Conservation (phyloP, 441 rosid species). For the Populus hybrid region DNA sequence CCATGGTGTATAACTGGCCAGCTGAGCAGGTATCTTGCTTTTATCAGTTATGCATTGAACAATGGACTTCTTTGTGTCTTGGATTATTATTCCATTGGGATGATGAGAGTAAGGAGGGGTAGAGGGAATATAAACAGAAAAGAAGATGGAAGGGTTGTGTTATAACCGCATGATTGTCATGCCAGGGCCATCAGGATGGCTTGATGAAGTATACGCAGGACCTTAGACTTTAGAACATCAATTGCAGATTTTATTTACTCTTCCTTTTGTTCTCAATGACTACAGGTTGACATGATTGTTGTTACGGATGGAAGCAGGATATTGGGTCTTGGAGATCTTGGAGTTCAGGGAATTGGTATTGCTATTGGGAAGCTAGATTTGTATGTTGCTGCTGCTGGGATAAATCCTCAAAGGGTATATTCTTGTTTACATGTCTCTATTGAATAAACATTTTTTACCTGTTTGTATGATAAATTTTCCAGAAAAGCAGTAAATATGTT, state of each 20-base stretch:
- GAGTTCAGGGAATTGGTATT: conserved; percentile 98
- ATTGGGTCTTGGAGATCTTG: conserved; percentile 98
- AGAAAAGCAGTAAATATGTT: background rate
- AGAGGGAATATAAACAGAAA: background rate
- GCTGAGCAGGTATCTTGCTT: conserved; percentile 75
- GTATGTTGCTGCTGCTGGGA: conserved; percentile 99
- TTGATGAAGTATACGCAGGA: background rate
- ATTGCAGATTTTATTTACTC: background rate
- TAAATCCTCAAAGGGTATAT: conserved; percentile 95
- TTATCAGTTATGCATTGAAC: conserved; percentile 7
- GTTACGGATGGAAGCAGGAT: conserved; percentile 99
- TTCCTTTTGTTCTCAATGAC: conserved; percentile 2
- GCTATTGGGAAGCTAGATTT: conserved; percentile 95
- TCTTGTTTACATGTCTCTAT: conserved; percentile 2
- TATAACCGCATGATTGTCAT: background rate
- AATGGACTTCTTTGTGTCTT: background rate
- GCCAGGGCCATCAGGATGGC: background rate
- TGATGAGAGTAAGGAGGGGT: background rate
- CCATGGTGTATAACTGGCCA: conserved; percentile 99
- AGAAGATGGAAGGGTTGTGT: background rate
- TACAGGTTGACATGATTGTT: conserved; percentile 99
- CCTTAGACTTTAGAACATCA: background rate
- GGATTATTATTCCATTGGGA: background rate
- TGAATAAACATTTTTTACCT: background rate
- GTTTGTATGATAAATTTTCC: background rate